Evolutionary conservation across 2,329 filamentous ascomycete species (phyloP).

Genomic region (Raffaelea ambrosiae): DNA sequence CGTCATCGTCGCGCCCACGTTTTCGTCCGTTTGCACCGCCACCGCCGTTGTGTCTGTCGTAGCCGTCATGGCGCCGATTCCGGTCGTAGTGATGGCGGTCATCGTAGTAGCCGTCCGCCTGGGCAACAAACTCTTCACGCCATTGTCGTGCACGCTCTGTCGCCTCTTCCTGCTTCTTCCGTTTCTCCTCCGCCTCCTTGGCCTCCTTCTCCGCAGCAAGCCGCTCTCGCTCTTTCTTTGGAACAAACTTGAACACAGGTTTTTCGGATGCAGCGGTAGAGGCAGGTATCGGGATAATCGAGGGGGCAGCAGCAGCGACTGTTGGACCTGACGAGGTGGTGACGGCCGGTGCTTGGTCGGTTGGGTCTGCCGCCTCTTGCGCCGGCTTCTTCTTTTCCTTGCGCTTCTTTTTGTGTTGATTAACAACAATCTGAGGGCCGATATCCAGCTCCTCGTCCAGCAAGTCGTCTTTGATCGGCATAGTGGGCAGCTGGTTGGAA

Average conservation of each 20-base stretch:
- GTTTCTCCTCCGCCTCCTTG: slow-evolving; percentile 37
- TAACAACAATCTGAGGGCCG: slow-evolving; percentile 34
- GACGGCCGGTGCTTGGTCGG: neutral
- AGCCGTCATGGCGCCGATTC: slow-evolving; percentile 20
- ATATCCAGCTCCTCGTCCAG: slow-evolving; percentile 59
- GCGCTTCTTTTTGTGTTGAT: slow-evolving; percentile 52
- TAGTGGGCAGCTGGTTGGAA: no score
- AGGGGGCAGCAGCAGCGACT: no score
- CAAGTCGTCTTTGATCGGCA: neutral
- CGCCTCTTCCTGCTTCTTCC: slow-evolving; percentile 11
- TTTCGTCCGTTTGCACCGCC: no score
- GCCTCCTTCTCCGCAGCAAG: slow-evolving; percentile 69
- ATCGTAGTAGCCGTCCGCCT: slow-evolving; percentile 14
- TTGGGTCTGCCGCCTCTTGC: slow-evolving; percentile 11
- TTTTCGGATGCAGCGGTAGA: no score
- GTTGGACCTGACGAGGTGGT: no score
- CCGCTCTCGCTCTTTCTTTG: slow-evolving; percentile 73
- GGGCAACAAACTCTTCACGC: slow-evolving; percentile 12
- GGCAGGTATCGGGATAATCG: no score
- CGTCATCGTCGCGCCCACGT: neutral
- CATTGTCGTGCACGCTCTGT: slow-evolving; percentile 17
- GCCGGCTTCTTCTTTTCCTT: slow-evolving; percentile 46
- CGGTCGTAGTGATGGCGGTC: slow-evolving; percentile 17
- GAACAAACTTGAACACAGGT: slow-evolving; percentile 46
- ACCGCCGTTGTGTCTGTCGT: slow-evolving; percentile 27